A percentile compares a stretch with the other conserved stretches of the same genome.
Conservation (phyloP, 805 yeast genomes). For the Starmerella bombicola region DNA sequence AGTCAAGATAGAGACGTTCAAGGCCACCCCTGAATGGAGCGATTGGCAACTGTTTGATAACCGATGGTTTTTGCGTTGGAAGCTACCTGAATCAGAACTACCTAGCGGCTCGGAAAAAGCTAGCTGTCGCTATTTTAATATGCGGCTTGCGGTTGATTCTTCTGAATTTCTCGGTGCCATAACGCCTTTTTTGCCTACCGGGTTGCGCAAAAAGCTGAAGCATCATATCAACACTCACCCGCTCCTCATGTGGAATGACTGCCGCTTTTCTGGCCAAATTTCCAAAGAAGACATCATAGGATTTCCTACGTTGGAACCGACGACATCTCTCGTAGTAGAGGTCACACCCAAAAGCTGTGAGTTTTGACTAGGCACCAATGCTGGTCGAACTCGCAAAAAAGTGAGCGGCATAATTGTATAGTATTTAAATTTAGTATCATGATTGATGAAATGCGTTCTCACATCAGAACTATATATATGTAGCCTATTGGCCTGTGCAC, state of each 20-base stretch:
- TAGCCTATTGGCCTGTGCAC: too few species aligned
- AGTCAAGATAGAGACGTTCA: neutral
- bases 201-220: neutral
- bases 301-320: conserved; percentile 16
- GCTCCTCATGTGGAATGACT: conserved; percentile 16
- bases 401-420: too few species aligned
- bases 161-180: neutral
- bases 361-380: too few species aligned
- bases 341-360: conserved; percentile 9
- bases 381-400: too few species aligned
- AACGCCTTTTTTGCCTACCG: neutral
- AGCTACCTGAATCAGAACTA: conserved; percentile 3
- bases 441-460: too few species aligned
- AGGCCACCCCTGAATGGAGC: conserved; percentile 17
- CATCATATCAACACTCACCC: conserved; percentile 13
- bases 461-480: too few species aligned
- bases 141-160: neutral
- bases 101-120: neutral
- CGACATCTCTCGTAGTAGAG: conserved; percentile 11
- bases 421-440: too few species aligned
- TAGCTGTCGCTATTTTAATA: neutral
- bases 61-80: conserved; percentile 22
- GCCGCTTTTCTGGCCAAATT: conserved; percentile 4
- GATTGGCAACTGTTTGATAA: conserved; percentile 19
- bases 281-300: conserved; percentile 13